Evolutionary conservation across 257 asterid species (phyloP), one percentile per base, ranked within the genome.

Genomic region (Gentiana dahurica): DNA sequence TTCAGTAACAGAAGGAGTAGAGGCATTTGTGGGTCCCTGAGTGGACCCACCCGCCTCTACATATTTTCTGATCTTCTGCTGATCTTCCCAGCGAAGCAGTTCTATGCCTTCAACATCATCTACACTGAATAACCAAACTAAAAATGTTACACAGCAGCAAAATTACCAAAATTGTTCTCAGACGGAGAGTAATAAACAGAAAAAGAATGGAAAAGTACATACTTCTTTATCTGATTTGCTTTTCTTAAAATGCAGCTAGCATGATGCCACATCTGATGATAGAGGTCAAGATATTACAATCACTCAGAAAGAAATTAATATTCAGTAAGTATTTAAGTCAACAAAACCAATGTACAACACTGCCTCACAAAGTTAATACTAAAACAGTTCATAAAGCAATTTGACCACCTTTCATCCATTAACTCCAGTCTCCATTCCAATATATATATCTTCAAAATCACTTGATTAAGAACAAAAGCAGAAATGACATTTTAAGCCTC

Each of bases 91-190:
- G 4, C 95, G 95, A 68, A 92, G 83, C 64, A 69, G 67, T 63
- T 92, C 97, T 57, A 92, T 49, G 49, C 99, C 97, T 70, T 85
- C 97, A 71, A 92, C 95, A 66, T 92, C 99, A 59, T 80, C 94
- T 72, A 60, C 64, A 57, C 98, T 92, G 66, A 66, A 72, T 53
- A 51, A 57, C 34, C 65, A 37, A 65, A 55, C 51, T 15, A 48
- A 35, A 54, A 33, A 46, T 6, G 53, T 49, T 51, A 36, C 65
- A 45, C 59, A 63, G 51, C 49, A 52, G 37, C 47, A 24, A 33
- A 13, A 38, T 32, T 43, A 39, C 56, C 34, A 53, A 47, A 45
- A 24, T 24, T 24, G 24, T 24, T 24, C 24, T 24, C 24, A 24
- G 24, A 24, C 24, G 0, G 24, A 36, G 15, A 39, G 37, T 10